Conservation (phyloP, 2,329 filamentous ascomycete genomes). For the Huntiella abstrusa region DNA sequence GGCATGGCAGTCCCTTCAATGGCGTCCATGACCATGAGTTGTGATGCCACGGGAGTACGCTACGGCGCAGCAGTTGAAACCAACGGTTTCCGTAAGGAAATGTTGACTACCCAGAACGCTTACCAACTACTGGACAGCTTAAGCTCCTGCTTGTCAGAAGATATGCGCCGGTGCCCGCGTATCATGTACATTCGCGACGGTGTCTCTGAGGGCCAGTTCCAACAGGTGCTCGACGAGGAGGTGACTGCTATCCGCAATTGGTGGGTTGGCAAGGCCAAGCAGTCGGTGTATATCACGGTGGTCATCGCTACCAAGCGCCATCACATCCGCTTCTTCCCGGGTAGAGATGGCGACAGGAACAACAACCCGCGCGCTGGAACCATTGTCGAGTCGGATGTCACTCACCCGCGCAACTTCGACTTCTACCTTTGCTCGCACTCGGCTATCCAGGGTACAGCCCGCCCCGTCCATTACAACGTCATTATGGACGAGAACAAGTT, state of each 20-base stretch:
- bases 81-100: constrained; percentile 67
- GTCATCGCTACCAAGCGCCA: constrained; percentile 86
- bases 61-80: constrained; percentile 67
- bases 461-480: constrained; percentile 83
- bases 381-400: constrained; percentile 74
- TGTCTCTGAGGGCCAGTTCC: constrained; percentile 72
- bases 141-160: constrained; percentile 26
- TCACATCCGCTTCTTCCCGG: constrained; percentile 79
- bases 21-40: constrained; percentile 71
- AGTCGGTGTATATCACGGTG: constrained; percentile 55
- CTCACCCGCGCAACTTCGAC: constrained; percentile 77
- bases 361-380: constrained; percentile 73
- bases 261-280: constrained; percentile 23
- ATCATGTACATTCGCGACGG: constrained; percentile 90
- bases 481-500: constrained; percentile 63
- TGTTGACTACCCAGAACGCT: constrained; percentile 51
- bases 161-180: neutral
- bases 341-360: constrained; percentile 46
- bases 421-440: constrained; percentile 48
- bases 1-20: constrained; percentile 52
- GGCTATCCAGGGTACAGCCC: constrained; percentile 84
- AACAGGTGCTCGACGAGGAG: constrained; percentile 62
- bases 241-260: constrained; percentile 48
- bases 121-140: constrained; percentile 46
- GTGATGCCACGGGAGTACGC: constrained; percentile 49